Base-by-base conservation (phyloP, 331 rosid species). In the Acacia pycnantha region DNA sequence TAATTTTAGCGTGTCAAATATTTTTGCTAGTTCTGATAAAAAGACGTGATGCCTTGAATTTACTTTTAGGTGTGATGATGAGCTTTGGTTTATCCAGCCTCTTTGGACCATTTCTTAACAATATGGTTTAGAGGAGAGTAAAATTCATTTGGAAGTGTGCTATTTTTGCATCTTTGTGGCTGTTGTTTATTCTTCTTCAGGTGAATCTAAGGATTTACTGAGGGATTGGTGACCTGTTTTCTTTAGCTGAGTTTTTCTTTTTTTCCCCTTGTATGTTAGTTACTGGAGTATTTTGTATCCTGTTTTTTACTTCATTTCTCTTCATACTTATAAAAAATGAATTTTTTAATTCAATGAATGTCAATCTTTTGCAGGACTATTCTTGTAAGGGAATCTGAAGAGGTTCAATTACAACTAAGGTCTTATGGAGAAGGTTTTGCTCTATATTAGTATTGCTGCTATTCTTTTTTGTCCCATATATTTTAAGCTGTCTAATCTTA, bases 351-450 rank as follows among this genome's bases (percentile, higher is more conserved):
- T 71, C 24, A 15, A 47, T 24, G 41, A 14, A 26, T 81, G 62
- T 64, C 70, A 56, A 70, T 21, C 44, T 83, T 74, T 65, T 86
- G 88, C 90, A 95, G 98, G 98, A 88, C 82, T 77, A 74, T 92
- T 80, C 75, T 92, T 26, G 65, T 70, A 75, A 88, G 87, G 74
- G 97, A 93, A 69, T 83, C 97, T 5, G 27, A 33, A 66, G 92
- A 88, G 82, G 88, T 67, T 74, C 94, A 86, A 37, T 84, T 93
- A 70, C 92, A 90, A 19, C 96, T 74, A 72, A 86, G 83, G 86
- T 70, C 88, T 73, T 54, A 51, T 35, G 87, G 78, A 81, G 86
- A 93, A 90, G 98, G 98, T 95, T 79, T 69, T 59, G 35, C 26
- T 74, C 33, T 72, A 66, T 76, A 22, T 78, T 68, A 53, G 18